Percentiles rank a stretch among this genome's conserved stretches.
phyloP scores from a whole-genome alignment of 2,329 filamentous ascomycete genomes.

The Fusarium sp. region DNA sequence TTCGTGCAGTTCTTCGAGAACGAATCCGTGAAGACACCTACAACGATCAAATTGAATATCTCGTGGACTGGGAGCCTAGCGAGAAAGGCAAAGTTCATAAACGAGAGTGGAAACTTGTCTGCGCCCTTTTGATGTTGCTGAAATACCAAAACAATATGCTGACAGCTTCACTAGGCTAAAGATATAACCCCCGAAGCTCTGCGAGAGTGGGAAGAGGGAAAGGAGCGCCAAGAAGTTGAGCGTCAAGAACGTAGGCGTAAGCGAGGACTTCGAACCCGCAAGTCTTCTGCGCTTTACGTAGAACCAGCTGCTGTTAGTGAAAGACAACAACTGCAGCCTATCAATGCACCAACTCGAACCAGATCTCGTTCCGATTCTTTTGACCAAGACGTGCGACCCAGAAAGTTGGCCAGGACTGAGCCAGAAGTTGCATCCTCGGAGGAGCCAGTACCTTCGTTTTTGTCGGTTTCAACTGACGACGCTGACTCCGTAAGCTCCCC shows the following conservation, averaged over 20 bases:
- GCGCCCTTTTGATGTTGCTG: constrained; percentile 1
- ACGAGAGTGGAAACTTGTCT: constrained; percentile 50
- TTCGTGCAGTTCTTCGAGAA: constrained; percentile 53
- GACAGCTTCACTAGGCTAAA: constrained; percentile 39
- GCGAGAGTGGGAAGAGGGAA: constrained; percentile 48
- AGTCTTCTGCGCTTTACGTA: constrained; percentile 3
- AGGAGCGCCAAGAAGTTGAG: constrained; percentile 7
- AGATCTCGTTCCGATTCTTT: constrained; percentile 25
- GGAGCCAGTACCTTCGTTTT: constrained; percentile 48
- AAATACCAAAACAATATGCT: constrained; percentile 29
- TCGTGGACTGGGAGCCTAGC: constrained; percentile 55
- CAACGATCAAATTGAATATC: constrained; percentile 44
- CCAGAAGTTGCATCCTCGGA: constrained; percentile 44
- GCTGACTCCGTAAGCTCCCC: constrained; percentile 28
- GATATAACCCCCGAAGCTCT: constrained; percentile 49
- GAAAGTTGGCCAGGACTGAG: constrained; percentile 39
- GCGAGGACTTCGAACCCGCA: constrained; percentile 8
- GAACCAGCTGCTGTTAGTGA: constrained; percentile 14
- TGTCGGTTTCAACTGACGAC: constrained; percentile 44
- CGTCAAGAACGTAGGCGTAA: constrained; percentile 14
- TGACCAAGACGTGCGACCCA: constrained; percentile 31
- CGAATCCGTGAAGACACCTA: constrained; percentile 13
- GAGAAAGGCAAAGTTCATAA: constrained; percentile 49
- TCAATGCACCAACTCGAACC: constrained; percentile 23
- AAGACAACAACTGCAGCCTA: constrained; percentile 38